Evolutionary conservation across 768 basidiomycete species (phyloP).

Genomic region (Pleurotus tuber-regium): DNA sequence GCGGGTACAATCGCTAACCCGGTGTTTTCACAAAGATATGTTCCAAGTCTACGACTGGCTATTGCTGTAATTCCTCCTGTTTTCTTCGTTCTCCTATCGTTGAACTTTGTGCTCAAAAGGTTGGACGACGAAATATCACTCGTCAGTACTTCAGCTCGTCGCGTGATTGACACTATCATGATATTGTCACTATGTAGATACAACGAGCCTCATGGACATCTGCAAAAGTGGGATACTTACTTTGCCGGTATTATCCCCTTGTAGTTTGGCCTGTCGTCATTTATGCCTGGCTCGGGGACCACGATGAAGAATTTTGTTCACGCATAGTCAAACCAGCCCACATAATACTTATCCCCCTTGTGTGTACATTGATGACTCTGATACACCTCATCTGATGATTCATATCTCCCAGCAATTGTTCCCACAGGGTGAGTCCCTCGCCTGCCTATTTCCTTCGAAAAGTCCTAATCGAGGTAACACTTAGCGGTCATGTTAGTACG

Average conservation of each 20-base stretch:
- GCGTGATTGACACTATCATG: background rate
- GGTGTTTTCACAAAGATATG: conserved; percentile 12
- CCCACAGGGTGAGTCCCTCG: conserved; percentile 15
- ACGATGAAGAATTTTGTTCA: conserved; percentile 16
- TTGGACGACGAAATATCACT: conserved; percentile 20
- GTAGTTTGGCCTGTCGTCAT: conserved; percentile 19
- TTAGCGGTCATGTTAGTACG: conserved; percentile 22
- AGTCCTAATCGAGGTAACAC: background rate
- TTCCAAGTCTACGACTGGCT: conserved; percentile 25
- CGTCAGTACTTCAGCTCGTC: conserved; percentile 12
- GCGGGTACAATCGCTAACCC: background rate
- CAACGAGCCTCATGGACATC: conserved; percentile 19
- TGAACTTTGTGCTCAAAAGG: conserved; percentile 11
- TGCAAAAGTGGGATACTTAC: conserved; percentile 19
- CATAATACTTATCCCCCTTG: conserved; percentile 22
- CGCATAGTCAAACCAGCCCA: conserved; percentile 18
- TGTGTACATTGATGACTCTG: conserved; percentile 9
- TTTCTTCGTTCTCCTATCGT: background rate
- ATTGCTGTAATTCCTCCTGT: conserved; percentile 14
- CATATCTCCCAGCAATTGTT: conserved; percentile 13
- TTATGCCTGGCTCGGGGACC: conserved; percentile 21
- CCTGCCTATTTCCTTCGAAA: background rate
- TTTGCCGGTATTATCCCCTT: conserved; percentile 27
- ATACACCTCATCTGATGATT: background rate
- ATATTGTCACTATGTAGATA: conserved; percentile 14